These are phyloP conservation scores for Cutaneotrichosporon arboriforme DNA, from an alignment of 1,284 basidiomycete genomes.

Conservation along the genomic window DNA sequence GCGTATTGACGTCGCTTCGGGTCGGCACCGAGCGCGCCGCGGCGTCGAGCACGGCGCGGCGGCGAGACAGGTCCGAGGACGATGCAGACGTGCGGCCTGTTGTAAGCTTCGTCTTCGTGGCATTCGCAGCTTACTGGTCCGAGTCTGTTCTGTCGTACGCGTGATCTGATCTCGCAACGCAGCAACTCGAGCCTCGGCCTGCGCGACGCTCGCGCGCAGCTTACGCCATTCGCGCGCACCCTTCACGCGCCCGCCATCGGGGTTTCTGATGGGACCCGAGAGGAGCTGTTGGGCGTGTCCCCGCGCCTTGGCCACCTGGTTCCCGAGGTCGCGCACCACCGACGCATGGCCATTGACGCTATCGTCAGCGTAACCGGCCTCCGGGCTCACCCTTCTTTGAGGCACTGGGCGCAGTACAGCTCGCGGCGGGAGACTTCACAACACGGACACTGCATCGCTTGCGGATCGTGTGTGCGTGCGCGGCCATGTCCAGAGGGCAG, in stretches of 20 bases:
- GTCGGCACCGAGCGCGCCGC: neutral
- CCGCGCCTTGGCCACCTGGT: slow-evolving; percentile 14
- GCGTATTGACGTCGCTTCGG: slow-evolving; percentile 9
- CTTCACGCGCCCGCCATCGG: neutral
- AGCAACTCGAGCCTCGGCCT: slow-evolving; percentile 18
- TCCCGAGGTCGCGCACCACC: slow-evolving; percentile 8
- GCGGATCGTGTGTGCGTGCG: too few relatives aligned
- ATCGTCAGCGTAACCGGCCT: neutral
- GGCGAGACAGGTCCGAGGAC: neutral
- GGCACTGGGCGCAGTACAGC: slow-evolving; percentile 32
- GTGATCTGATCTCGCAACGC: slow-evolving; percentile 15
- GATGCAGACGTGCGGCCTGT: slow-evolving; percentile 2
- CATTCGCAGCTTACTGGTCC: neutral
- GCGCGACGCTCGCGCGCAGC: slow-evolving; percentile 32
- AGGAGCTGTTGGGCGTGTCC: slow-evolving; percentile 15
- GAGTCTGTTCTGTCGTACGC: neutral
- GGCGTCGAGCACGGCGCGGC: slow-evolving; percentile 5
- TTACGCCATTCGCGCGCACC: slow-evolving; percentile 25
- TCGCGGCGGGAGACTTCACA: slow-evolving; percentile 23
- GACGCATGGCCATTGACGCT: slow-evolving; percentile 19
- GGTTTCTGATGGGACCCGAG: slow-evolving; percentile 5
- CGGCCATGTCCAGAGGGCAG: too few relatives aligned
- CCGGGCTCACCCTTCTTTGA: slow-evolving; percentile 31
- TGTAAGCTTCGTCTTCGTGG: neutral
- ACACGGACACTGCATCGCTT: slow-evolving; percentile 20